Evolutionary conservation across 140 eudicot genomes (phyloP).

Genomic region (Cichorium intybus): DNA sequence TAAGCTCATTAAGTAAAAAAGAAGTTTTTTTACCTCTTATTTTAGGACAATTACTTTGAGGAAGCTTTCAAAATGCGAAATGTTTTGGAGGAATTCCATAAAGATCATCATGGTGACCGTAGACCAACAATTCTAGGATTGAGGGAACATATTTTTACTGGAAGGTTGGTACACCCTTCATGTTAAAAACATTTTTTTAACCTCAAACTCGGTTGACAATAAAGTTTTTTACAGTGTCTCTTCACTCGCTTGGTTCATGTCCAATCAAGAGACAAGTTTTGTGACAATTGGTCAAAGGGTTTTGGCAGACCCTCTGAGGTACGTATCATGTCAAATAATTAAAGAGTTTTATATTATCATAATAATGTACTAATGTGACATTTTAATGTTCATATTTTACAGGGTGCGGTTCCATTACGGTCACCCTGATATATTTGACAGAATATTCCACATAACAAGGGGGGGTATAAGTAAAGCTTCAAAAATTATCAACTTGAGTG

Average conservation of each 20-base stretch:
- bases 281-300: constrained; percentile 97
- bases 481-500: constrained; percentile 82
- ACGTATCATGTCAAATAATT: not conserved
- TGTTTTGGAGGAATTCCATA: constrained; percentile 77
- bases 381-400: constrained; percentile 18
- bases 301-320: constrained; percentile 97
- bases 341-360: not conserved
- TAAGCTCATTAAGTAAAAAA: too few relatives aligned
- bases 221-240: constrained; percentile 66
- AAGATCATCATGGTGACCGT: constrained; percentile 62
- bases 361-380: not conserved
- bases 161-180: constrained; percentile 55
- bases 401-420: constrained; percentile 99
- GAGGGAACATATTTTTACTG: constrained; percentile 96
- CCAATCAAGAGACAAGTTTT: constrained; percentile 97
- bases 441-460: constrained; percentile 91
- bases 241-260: constrained; percentile 99
- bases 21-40: not conserved
- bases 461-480: constrained; percentile 99
- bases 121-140: constrained; percentile 90
- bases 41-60: constrained; percentile 88
- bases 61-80: constrained; percentile 99
- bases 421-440: constrained; percentile 96
- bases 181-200: not conserved
- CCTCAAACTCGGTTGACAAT: not conserved